Evolutionary conservation across 23 red algal genomes (phyloP), one percentile per base, ranked within the genome.

Genomic region (Chondrus crispus): DNA sequence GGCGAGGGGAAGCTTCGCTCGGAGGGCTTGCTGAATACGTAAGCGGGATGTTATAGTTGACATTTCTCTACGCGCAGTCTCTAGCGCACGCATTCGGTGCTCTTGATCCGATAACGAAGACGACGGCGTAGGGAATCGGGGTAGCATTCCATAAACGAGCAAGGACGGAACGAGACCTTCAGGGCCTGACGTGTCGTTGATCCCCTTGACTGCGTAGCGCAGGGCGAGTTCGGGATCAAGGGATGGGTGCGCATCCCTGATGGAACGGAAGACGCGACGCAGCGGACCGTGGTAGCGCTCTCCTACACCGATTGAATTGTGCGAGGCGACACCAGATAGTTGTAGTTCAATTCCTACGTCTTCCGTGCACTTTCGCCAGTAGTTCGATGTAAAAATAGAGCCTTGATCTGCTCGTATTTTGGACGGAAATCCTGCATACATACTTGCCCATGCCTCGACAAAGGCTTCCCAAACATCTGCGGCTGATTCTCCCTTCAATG

Each of bases 1-100:
- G 52, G 78, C 78, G 26, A 47, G 46, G 22, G 78, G 78, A 29
- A 82, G 78, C 55, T 51, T 82, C n/a, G 13, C 33, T 82, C 26
- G 46, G 20, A 82, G 35, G 26, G 78, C 78, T 4, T 26, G 13
- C 32, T 36, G 32, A 40, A 82, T 82, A 4, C 78, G 45, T 53
- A 57, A 38, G 5, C 55, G 44, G n/a, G 52, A 40, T 7, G n/a
- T 82, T 20, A 82, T 62, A 10, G 26, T 60, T 22, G 45, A 22
- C 51, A 1, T 55, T 55, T 55, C 51, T 55, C 51, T 55, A 14
- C n/a, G 51, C 14, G 0, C 51, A n/a, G 51, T 18, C n/a, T 55
- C 51, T 1, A 1, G 51, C n/a, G 0, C 51, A n/a, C n/a, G 16
- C 51, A 55, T 55, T 55, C 51, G 14, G 16, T 1, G 16, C 51